Percentiles rank a stretch among this genome's conserved stretches.
Evolutionary conservation across 2,329 filamentous ascomycete species (phyloP).

Genomic region (Onygena corvina): DNA sequence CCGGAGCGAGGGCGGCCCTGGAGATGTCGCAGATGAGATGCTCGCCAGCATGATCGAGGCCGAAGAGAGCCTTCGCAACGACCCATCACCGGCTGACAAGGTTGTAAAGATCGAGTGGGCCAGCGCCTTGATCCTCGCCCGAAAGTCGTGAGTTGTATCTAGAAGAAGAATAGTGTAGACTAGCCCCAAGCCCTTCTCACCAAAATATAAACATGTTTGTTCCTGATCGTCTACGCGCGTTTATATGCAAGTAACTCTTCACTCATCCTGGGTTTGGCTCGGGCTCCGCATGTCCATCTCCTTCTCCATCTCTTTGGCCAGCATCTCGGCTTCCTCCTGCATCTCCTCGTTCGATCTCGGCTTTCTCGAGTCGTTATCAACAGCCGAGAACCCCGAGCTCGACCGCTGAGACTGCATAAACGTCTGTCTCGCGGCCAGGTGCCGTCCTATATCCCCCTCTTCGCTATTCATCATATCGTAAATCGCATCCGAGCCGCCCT

Average conservation of each 20-base stretch:
- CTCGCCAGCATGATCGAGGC: conserved; percentile 46
- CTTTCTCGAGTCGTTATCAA: conserved; percentile 59
- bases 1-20: conserved; percentile 43
- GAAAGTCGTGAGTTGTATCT: background rate
- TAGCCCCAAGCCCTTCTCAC: background rate
- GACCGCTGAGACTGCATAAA: conserved; percentile 9
- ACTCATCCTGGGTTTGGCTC: background rate
- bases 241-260: background rate
- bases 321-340: conserved; percentile 60
- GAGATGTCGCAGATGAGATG: conserved; percentile 52
- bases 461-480: conserved; percentile 75
- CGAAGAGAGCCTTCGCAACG: conserved; percentile 40
- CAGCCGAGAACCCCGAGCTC: conserved; percentile 45
- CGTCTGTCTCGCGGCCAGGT: conserved; percentile 46
- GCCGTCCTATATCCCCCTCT: conserved; percentile 67
- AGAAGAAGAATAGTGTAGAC: background rate
- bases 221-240: too few species aligned
- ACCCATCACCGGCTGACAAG: conserved; percentile 2
- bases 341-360: conserved; percentile 63
- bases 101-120: conserved; percentile 8
- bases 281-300: conserved; percentile 17
- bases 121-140: conserved; percentile 7
- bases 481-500: conserved; percentile 56
- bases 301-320: conserved; percentile 45
- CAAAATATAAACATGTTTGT: background rate